Evolutionary conservation across 352 stramenopile species (phyloP).

Genomic region (Globisporangium cylindrosporum): DNA sequence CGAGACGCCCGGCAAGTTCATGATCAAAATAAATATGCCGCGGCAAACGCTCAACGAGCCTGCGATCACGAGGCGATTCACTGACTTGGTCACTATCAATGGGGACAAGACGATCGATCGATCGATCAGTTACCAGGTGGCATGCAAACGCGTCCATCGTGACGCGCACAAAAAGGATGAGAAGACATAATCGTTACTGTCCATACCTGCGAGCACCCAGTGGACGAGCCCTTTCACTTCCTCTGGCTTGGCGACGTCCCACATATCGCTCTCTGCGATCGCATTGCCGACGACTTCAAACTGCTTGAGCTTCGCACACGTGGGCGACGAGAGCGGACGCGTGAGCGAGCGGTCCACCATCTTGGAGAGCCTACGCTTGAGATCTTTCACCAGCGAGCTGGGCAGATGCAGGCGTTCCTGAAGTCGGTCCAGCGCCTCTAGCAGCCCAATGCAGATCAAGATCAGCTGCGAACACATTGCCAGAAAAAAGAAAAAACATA

Average conservation of each 20-base stretch:
- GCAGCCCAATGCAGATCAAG: slow-evolving; percentile 69
- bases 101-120: neutral
- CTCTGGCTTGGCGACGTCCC: slow-evolving; percentile 49
- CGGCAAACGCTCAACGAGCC: slow-evolving; percentile 56
- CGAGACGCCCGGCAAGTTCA: slow-evolving; percentile 71
- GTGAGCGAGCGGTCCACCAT: slow-evolving; percentile 58
- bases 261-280: slow-evolving; percentile 58
- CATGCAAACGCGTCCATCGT: neutral
- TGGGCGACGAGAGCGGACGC: slow-evolving; percentile 25
- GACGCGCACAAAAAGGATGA: neutral
- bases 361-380: slow-evolving; percentile 62
- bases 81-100: slow-evolving; percentile 39
- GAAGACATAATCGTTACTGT: neutral
- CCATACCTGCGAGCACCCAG: slow-evolving; percentile 50
- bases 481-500: neutral
- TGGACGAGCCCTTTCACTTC: slow-evolving; percentile 69
- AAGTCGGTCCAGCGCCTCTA: slow-evolving; percentile 71
- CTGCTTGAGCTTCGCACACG: slow-evolving; percentile 22
- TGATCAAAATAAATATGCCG: slow-evolving; percentile 71
- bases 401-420: slow-evolving; percentile 70
- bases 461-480: slow-evolving; percentile 47
- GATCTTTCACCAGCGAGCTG: slow-evolving; percentile 66
- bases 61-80: slow-evolving; percentile 52
- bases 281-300: slow-evolving; percentile 31
- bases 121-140: slow-evolving; percentile 2